These are phyloP conservation scores for Penicillium sp. DNA, from an alignment of 2,329 filamentous ascomycete genomes.

Conservation along the genomic window DNA sequence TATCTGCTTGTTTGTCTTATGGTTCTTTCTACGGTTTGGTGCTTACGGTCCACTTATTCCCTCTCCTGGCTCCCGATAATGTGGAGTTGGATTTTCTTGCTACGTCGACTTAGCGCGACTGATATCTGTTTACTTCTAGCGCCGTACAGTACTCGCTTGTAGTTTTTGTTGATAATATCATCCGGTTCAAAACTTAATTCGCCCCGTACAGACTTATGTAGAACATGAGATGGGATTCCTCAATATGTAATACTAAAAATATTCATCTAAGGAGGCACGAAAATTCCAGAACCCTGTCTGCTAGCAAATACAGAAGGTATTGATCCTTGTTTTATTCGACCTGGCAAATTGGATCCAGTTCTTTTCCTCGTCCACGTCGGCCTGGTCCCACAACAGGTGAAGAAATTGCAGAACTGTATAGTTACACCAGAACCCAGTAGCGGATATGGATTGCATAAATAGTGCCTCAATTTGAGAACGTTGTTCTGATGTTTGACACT, in stretches of 20 bases:
- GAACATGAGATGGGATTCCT: too few species aligned
- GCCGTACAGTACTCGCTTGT: conserved; percentile 18
- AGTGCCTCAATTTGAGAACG: conserved; percentile 6
- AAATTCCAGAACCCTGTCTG: too few species aligned
- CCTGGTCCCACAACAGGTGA: conserved; percentile 22
- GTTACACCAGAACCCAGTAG: conserved; percentile 23
- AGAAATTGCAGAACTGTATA: conserved; percentile 26
- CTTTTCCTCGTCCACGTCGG: conserved; percentile 11
- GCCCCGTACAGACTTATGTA: too few species aligned
- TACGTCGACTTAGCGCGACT: conserved; percentile 6
- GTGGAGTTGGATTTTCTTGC: conserved; percentile 9
- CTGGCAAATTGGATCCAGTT: conserved; percentile 22
- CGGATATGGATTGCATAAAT: conserved; percentile 15
- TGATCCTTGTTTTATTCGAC: conserved; percentile 10
- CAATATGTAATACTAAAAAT: too few species aligned
- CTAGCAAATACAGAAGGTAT: conserved; percentile 10
- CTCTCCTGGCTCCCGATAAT: conserved; percentile 13
- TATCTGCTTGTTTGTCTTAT: conserved; percentile 23
- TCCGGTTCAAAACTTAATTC: conserved; percentile 2
- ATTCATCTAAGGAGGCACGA: neutral
- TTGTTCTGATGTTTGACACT: conserved; percentile 8
- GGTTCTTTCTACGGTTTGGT: conserved; percentile 25
- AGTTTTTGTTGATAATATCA: conserved; percentile 21
- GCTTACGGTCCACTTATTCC: conserved; percentile 26
- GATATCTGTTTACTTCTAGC: conserved; percentile 20